Base-by-base conservation (phyloP, 495 filamentous ascomycete species). In the Penicillium odoratum region DNA sequence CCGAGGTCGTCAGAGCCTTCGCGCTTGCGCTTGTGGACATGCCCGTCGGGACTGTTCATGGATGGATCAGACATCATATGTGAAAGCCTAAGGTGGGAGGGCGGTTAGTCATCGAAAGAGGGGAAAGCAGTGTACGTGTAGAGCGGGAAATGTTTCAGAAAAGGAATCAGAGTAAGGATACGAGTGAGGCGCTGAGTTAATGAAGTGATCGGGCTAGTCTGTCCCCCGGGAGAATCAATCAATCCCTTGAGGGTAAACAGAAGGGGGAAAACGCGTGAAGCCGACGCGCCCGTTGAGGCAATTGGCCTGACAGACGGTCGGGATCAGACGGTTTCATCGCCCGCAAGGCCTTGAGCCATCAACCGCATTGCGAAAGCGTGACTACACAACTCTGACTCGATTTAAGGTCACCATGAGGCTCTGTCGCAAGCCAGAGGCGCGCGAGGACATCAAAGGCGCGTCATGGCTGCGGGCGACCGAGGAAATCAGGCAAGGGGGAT, bases 21-120 rank as follows among this genome's bases (percentile, higher is more conserved):
- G 30, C 77, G 74, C 65, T 80, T 80, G 49, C 77, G 71, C 64
- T 80, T 80, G 58, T 71, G 66, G n/a, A 66, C 64, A 51, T 70
- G 68, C 47, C 65, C 64, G 59, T 78, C 72, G 11, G 76, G 62
- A 55, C 68, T 69, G 51, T 67, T 70, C 60, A 79, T 67, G 28
- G 69, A 72, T 50, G 74, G 70, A 54, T 79, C 72, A 38, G 77
- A 78, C 74, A 77, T 79, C 30, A 49, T 67, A 55, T 26, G 46
- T 18, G 31, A 42, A 21, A 59, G 53, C 44, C 26, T 47, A 56
- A 38, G 29, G 42, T 30, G 42, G 48, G 28, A 34, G 29, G 40
- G 46, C 33, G 42, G 63, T 63, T 59, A 65, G 67, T 65, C 63
- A 67, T 64, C 62, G 50, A 44, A 40, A 28, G 21, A 18, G 51